phyloP scores from a whole-genome alignment of 352 stramenopile species.

The Aphanomyces cochlioides region DNA sequence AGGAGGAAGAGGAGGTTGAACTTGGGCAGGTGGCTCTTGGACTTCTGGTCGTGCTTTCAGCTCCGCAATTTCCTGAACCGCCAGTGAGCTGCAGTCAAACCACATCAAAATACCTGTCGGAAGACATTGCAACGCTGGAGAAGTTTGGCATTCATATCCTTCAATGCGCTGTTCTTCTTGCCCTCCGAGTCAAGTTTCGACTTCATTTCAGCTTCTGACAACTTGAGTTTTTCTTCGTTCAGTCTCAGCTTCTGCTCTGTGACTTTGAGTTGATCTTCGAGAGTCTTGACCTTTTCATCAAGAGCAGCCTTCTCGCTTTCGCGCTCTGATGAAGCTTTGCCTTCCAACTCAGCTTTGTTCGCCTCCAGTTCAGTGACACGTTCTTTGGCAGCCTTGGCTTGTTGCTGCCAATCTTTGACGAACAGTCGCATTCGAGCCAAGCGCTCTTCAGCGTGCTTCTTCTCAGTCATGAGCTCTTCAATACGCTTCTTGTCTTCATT shows the following conservation, averaged over 20 bases:
- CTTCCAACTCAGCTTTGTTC: constrained; percentile 49
- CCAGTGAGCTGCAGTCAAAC: neutral
- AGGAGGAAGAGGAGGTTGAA: constrained; percentile 17
- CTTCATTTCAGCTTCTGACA: constrained; percentile 45
- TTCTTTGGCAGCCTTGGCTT: neutral
- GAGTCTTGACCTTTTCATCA: constrained; percentile 2
- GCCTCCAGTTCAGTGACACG: constrained; percentile 21
- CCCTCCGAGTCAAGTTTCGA: constrained; percentile 57
- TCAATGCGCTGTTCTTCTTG: constrained; percentile 63
- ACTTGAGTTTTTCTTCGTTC: constrained; percentile 21
- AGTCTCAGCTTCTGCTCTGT: constrained; percentile 42
- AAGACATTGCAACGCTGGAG: constrained; percentile 63
- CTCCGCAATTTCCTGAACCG: constrained; percentile 71
- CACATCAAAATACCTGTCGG: neutral
- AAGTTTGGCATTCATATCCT: constrained; percentile 67
- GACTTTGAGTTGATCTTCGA: constrained; percentile 42
- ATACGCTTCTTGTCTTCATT: constrained; percentile 34
- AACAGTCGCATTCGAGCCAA: constrained; percentile 73
- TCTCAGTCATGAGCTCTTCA: constrained; percentile 49
- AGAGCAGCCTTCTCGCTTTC: constrained; percentile 46
- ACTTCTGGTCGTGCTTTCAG: constrained; percentile 42
- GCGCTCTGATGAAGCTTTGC: constrained; percentile 52
- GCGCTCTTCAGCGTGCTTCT: constrained; percentile 57
- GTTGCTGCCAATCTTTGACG: constrained; percentile 72
- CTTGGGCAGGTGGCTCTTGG: neutral